Conservation (phyloP, 2,329 filamentous ascomycete species). For the Ascochyta lentis region DNA sequence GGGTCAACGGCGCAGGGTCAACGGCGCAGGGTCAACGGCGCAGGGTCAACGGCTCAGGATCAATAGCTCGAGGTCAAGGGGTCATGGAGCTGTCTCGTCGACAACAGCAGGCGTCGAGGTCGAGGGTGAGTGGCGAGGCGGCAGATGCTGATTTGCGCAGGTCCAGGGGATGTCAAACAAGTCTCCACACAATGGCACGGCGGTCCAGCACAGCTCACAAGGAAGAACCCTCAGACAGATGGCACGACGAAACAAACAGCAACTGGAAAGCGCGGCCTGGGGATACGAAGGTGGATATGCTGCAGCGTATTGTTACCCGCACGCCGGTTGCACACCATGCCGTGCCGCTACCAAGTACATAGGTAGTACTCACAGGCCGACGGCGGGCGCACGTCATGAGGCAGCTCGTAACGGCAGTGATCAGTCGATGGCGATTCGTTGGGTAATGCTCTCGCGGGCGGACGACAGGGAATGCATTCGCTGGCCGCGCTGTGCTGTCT, state of each 20-base stretch:
- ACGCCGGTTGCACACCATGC: slow-evolving; percentile 17
- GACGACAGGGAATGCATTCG: slow-evolving; percentile 11
- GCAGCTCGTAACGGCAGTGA: slow-evolving; percentile 36
- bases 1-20: slow-evolving; percentile 3
- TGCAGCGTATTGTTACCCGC: slow-evolving; percentile 2
- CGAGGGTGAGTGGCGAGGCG: slow-evolving; percentile 5
- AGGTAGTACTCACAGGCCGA: slow-evolving; percentile 6
- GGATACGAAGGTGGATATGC: slow-evolving; percentile 17
- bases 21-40: neutral
- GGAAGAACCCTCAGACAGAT: slow-evolving; percentile 12
- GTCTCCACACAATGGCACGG: slow-evolving; percentile 17
- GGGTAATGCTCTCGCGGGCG: neutral
- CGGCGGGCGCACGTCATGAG: slow-evolving; percentile 39
- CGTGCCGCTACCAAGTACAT: neutral
- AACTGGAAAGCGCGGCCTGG: slow-evolving; percentile 4
- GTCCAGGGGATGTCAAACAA: slow-evolving; percentile 10
- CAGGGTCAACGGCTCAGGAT: slow-evolving; percentile 4
- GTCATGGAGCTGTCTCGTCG: slow-evolving; percentile 1
- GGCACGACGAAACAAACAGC: slow-evolving; percentile 9
- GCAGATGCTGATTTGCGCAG: slow-evolving; percentile 15
- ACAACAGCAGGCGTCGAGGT: neutral
- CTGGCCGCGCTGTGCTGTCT: neutral
- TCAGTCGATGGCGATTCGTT: slow-evolving; percentile 23
- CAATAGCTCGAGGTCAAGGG: neutral
- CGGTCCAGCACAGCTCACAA: slow-evolving; percentile 5